Evolutionary conservation across 2,329 filamentous ascomycete species (phyloP).

Genomic region (Xylariaceae sp.): DNA sequence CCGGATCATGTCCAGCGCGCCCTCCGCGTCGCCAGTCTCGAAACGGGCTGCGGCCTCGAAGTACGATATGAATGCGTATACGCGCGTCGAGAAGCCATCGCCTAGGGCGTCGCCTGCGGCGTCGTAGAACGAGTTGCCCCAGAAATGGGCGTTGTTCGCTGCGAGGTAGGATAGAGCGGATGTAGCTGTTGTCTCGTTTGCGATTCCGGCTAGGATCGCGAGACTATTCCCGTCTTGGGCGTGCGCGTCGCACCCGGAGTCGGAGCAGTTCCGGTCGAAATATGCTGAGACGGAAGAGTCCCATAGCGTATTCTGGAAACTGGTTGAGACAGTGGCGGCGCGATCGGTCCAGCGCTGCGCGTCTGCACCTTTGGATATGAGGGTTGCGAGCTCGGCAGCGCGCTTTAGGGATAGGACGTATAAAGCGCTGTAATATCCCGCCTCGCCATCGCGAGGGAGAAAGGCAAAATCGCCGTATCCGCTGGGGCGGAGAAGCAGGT

Average conservation of each 20-base stretch:
- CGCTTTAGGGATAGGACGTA: constrained; percentile 45
- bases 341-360: constrained; percentile 40
- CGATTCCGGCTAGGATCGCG: constrained; percentile 40
- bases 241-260: constrained; percentile 36
- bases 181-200: constrained; percentile 29
- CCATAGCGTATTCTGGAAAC: constrained; percentile 40
- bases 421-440: constrained; percentile 53
- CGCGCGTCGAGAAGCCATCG: constrained; percentile 40
- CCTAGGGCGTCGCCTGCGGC: constrained; percentile 35
- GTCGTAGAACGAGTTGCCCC: constrained; percentile 54
- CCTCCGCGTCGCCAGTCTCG: constrained; percentile 29
- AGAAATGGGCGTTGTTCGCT: constrained; percentile 34
- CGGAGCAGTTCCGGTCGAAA: constrained; percentile 40
- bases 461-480: constrained; percentile 53
- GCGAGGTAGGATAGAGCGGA: constrained; percentile 41
- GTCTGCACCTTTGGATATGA: constrained; percentile 25
- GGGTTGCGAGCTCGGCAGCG: constrained; percentile 42
- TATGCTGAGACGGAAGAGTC: constrained; percentile 43
- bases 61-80: constrained; percentile 53
- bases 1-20: constrained; percentile 44
- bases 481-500: constrained; percentile 41
- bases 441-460: constrained; percentile 43
- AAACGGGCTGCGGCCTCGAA: constrained; percentile 53
- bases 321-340: constrained; percentile 33
- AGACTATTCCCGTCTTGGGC: constrained; percentile 52